phyloP scores from a whole-genome alignment of 2,329 filamentous ascomycete species.

The Microdochium paspali region DNA sequence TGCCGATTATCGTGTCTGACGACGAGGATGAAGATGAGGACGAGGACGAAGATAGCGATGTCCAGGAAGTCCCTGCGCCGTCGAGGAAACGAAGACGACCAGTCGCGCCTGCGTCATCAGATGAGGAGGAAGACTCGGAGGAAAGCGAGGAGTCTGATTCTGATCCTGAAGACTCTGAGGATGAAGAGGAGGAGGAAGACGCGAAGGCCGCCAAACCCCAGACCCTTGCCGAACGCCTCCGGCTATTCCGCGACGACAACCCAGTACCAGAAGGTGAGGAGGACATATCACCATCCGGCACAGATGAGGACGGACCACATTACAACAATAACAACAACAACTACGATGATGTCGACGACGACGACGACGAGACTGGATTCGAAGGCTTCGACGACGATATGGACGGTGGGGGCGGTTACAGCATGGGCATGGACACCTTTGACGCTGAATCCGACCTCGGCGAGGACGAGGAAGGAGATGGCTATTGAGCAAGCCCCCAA shows the following conservation, averaged over 20 bases:
- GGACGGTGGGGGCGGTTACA: conserved; percentile 1
- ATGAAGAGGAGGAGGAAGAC: conserved; percentile 3
- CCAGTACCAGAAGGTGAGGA: conserved; percentile 5
- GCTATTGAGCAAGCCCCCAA: not conserved
- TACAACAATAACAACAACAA: too few species aligned
- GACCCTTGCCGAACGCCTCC: conserved; percentile 11
- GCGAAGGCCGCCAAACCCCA: conserved; percentile 4
- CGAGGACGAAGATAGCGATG: not conserved
- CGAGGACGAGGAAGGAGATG: conserved; percentile 6
- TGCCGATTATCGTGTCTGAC: conserved; percentile 10
- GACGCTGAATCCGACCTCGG: conserved; percentile 5
- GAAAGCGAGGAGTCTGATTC: conserved; percentile 7
- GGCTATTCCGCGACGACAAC: conserved; percentile 8
- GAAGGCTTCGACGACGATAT: conserved; percentile 3
- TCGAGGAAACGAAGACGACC: not conserved
- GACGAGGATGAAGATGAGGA: conserved; percentile 7
- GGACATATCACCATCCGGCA: conserved; percentile 5
- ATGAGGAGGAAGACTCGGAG: conserved; percentile 3
- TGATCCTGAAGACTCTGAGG: conserved; percentile 3
- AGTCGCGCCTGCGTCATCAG: not conserved
- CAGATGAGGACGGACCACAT: conserved; percentile 2
- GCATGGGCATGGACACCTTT: conserved; percentile 3
- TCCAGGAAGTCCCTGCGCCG: not conserved
- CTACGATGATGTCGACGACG: conserved; percentile 3
- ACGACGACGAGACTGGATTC: conserved; percentile 7